phyloP scores from a whole-genome alignment of 2,329 filamentous ascomycete genomes.

The Camptophora hylomeconis region DNA sequence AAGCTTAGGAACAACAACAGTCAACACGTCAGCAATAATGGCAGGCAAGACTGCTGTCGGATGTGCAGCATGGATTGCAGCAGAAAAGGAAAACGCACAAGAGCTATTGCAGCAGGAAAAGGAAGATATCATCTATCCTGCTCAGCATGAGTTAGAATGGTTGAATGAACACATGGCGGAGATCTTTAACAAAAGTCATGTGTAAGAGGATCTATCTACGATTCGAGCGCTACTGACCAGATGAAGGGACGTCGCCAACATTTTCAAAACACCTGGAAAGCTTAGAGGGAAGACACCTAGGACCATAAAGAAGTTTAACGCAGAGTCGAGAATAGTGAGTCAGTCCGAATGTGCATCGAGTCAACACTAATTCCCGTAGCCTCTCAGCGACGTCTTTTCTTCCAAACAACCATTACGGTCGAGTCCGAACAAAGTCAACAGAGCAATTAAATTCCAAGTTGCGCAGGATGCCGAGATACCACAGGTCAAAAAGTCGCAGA shows the following conservation, averaged over 20 bases:
- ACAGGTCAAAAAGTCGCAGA: conserved; percentile 26
- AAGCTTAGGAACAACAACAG: too few relatives aligned
- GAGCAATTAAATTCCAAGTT: conserved; percentile 19
- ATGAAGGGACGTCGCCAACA: conserved; percentile 70
- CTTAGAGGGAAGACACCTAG: conserved; percentile 36
- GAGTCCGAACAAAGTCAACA: conserved; percentile 12
- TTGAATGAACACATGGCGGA: conserved; percentile 97
- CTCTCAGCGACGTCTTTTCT: conserved; percentile 35
- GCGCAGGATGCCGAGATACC: conserved; percentile 21
- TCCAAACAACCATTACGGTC: conserved; percentile 25
- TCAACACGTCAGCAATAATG: too few relatives aligned
- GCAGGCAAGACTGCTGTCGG: conserved; percentile 48
- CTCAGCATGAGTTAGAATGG: conserved; percentile 92
- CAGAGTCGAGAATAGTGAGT: conserved; percentile 32
- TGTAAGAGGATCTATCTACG: conserved; percentile 44
- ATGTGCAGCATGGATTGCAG: conserved; percentile 70
- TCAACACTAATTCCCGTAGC: too few relatives aligned
- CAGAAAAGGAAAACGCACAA: conserved; percentile 67
- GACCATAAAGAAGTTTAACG: conserved; percentile 31
- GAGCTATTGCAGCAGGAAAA: conserved; percentile 68
- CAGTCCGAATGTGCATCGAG: too few relatives aligned
- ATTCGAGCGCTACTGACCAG: conserved; percentile 1
- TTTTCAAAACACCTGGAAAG: conserved; percentile 62
- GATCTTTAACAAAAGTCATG: conserved; percentile 73
- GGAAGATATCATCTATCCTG: conserved; percentile 87